These are phyloP conservation scores for Xylaria sp. DNA, from an alignment of 2,329 filamentous ascomycete species.

Conservation along the genomic window DNA sequence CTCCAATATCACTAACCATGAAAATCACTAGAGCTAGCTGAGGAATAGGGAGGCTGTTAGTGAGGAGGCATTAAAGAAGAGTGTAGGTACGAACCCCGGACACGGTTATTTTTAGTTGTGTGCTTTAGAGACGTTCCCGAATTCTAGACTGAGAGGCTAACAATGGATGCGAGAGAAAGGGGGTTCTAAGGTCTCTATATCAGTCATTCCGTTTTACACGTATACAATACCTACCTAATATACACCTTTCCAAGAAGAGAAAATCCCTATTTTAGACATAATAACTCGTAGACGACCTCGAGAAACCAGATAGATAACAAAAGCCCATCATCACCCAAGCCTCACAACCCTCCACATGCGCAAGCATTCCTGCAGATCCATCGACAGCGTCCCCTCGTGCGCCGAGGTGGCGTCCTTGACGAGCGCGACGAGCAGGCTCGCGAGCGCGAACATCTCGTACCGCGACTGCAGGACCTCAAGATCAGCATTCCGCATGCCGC, in stretches of 20 bases:
- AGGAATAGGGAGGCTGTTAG: too few relatives aligned
- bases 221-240: background rate
- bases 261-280: background rate
- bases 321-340: conserved; percentile 57
- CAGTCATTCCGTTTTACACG: background rate
- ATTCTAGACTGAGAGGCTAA: background rate
- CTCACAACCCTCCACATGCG: conserved; percentile 64
- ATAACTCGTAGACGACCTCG: background rate
- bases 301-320: background rate
- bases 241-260: background rate
- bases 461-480: conserved; percentile 53
- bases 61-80: too few relatives aligned
- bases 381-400: conserved; percentile 58
- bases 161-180: background rate
- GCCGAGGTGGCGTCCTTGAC: conserved; percentile 59
- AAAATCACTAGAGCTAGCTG: too few relatives aligned
- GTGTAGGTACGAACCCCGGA: too few relatives aligned
- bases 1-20: too few relatives aligned
- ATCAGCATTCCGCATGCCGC: conserved; percentile 62
- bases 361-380: conserved; percentile 66
- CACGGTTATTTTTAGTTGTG: background rate
- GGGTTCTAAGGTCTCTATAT: background rate
- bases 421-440: conserved; percentile 59
- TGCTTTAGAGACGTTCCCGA: background rate
- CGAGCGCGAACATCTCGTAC: conserved; percentile 58